Evolutionary conservation across 345 rosid genomes (phyloP).

Genomic region (Barbarea vulgaris): DNA sequence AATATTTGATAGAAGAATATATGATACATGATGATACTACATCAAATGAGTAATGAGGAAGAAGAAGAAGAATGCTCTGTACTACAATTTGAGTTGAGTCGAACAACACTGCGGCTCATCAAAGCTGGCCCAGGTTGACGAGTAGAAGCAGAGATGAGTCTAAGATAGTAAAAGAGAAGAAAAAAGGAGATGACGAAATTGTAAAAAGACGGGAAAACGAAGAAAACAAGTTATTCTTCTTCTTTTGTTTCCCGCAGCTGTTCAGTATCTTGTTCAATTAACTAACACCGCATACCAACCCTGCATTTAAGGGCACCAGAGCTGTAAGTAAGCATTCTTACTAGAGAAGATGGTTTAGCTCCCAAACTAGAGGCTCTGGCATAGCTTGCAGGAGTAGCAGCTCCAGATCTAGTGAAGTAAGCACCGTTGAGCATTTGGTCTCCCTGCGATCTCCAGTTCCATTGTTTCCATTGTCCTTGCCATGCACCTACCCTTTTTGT

Average conservation of each 20-base stretch:
- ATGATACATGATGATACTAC: slow-evolving; percentile 38
- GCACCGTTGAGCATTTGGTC: slow-evolving; percentile 62
- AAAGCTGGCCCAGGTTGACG: slow-evolving; percentile 44
- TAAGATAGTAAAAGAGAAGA: slow-evolving; percentile 24
- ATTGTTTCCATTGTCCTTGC: slow-evolving; percentile 44
- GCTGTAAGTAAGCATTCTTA: slow-evolving; percentile 50
- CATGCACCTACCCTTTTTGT: slow-evolving; percentile 52
- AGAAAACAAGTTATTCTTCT: slow-evolving; percentile 34
- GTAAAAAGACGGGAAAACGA: slow-evolving; percentile 12
- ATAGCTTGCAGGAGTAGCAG: slow-evolving; percentile 50
- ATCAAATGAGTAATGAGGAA: slow-evolving; percentile 16
- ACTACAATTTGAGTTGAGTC: slow-evolving; percentile 33
- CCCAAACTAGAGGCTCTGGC: slow-evolving; percentile 68
- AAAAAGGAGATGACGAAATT: slow-evolving; percentile 5
- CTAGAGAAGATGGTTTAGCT: slow-evolving; percentile 57
- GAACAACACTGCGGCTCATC: slow-evolving; percentile 41
- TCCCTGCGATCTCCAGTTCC: slow-evolving; percentile 77
- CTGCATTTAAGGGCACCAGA: slow-evolving; percentile 61
- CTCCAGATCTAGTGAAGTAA: slow-evolving; percentile 58
- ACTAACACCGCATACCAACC: slow-evolving; percentile 53
- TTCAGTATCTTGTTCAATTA: slow-evolving; percentile 18
- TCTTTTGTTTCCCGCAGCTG: slow-evolving; percentile 24
- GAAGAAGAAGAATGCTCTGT: slow-evolving; percentile 36
- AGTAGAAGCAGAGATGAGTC: slow-evolving; percentile 7
- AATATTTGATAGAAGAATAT: slow-evolving; percentile 36